A percentile compares a stretch with the other conserved stretches of the same genome.
These are phyloP conservation scores for Pelargonium australe DNA, from an alignment of 441 rosid species.

Conservation along the genomic window DNA sequence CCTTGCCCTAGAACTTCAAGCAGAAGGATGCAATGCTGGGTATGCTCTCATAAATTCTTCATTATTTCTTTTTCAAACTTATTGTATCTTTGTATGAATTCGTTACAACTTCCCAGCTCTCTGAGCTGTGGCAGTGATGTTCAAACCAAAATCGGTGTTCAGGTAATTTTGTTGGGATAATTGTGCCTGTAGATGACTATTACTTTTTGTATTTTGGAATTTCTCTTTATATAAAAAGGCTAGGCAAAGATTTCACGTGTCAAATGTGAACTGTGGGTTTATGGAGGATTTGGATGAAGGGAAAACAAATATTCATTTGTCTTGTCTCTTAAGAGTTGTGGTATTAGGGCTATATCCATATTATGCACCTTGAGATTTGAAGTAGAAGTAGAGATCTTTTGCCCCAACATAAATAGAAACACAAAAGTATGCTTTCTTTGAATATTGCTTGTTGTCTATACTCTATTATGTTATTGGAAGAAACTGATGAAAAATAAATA, in stretches of 20 bases:
- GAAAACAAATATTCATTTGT: background rate
- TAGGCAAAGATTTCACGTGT: background rate
- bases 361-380: background rate
- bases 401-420: background rate
- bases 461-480: background rate
- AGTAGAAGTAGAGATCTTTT: background rate
- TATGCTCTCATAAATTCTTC: slow-evolving; percentile 26
- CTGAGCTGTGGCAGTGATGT: background rate
- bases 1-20: slow-evolving; percentile 66
- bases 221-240: background rate
- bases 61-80: background rate
- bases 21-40: slow-evolving; percentile 66
- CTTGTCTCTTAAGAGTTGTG: background rate
- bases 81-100: background rate
- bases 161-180: background rate
- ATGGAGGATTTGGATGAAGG: slow-evolving; percentile 3
- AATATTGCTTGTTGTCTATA: background rate
- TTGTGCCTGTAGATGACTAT: background rate
- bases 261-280: background rate
- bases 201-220: background rate
- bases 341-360: background rate
- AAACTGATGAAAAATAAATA: background rate
- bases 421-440: background rate
- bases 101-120: too few species aligned
- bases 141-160: background rate